Percentiles rank a stretch among this genome's conserved stretches.
Conservation (phyloP, 1,139 yeast species). For the Scheffersomyces quercinus region DNA sequence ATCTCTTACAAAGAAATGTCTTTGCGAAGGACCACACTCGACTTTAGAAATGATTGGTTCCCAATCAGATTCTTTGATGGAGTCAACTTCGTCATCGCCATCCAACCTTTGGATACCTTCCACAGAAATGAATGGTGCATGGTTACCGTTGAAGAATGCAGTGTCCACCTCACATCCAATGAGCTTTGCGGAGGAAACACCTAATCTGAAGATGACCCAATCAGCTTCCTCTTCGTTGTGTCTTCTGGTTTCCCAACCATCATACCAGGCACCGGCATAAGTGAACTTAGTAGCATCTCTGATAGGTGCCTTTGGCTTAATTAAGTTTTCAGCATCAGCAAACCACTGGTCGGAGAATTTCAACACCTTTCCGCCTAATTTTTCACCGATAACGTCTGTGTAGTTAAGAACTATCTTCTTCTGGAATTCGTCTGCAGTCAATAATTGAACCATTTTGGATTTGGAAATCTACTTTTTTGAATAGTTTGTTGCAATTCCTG, state of each 20-base stretch:
- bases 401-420: conserved; percentile 47
- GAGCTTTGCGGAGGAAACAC: conserved; percentile 78
- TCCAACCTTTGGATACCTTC: conserved; percentile 54
- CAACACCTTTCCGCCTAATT: conserved; percentile 74
- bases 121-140: conserved; percentile 86
- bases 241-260: conserved; percentile 97
- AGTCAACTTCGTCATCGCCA: conserved; percentile 27
- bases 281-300: conserved; percentile 79
- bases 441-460: conserved; percentile 25
- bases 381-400: conserved; percentile 78
- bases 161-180: conserved; percentile 90
- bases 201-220: conserved; percentile 80
- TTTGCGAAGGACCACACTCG: conserved; percentile 87
- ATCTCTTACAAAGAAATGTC: conserved; percentile 74
- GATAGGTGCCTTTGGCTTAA: conserved; percentile 76
- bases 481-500: too few relatives aligned
- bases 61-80: conserved; percentile 53
- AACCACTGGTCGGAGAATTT: conserved; percentile 88
- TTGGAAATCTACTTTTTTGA: too few relatives aligned
- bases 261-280: conserved; percentile 94
- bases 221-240: conserved; percentile 84
- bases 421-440: conserved; percentile 45
- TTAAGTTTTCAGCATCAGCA: conserved; percentile 87
- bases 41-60: conserved; percentile 62
- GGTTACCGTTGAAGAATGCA: conserved; percentile 90